A percentile compares a stretch with the other conserved stretches of the same genome.
Evolutionary conservation across 78 protist species (phyloP).

Genomic region (Planoprotostelium fungivorum): DNA sequence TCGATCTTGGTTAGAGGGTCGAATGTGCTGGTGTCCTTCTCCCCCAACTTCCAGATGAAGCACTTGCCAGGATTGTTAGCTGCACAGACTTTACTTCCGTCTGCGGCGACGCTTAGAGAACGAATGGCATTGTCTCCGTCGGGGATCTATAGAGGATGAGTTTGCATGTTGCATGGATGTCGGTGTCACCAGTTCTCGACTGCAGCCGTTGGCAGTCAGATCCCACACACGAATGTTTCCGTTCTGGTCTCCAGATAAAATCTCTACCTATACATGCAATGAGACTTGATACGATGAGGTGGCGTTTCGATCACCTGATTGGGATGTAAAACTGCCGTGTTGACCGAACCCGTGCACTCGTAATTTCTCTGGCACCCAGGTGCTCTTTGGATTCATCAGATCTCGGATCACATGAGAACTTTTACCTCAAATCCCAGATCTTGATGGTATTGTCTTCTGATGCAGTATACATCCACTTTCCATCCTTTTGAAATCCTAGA

Average conservation of each 20-base stretch:
- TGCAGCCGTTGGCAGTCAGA: conserved; percentile 66
- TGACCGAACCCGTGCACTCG: conserved; percentile 66
- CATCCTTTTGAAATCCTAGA: conserved; percentile 83
- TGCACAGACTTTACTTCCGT: conserved; percentile 71
- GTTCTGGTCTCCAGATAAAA: conserved; percentile 83
- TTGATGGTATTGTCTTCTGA: conserved; percentile 91
- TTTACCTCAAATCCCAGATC: conserved; percentile 92
- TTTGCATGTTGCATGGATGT: neutral
- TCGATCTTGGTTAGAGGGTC: conserved; percentile 38
- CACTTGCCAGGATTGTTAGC: conserved; percentile 79
- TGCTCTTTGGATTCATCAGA: conserved; percentile 18
- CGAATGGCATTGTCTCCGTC: conserved; percentile 79
- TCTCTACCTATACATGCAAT: conserved; percentile 38
- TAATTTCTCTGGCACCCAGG: conserved; percentile 82
- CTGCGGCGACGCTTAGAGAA: conserved; percentile 54
- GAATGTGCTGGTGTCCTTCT: conserved; percentile 53
- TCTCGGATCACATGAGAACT: neutral
- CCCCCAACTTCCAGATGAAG: conserved; percentile 71
- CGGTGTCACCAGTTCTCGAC: conserved; percentile 48
- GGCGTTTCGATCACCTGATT: conserved; percentile 52
- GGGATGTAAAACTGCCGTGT: conserved; percentile 83
- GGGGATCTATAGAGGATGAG: conserved; percentile 20
- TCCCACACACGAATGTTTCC: conserved; percentile 92
- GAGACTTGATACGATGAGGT: neutral
- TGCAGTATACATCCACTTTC: conserved; percentile 89